These are phyloP conservation scores for Tuctoria greenei DNA, from an alignment of 176 grass and related monocot species.

Conservation along the genomic window DNA sequence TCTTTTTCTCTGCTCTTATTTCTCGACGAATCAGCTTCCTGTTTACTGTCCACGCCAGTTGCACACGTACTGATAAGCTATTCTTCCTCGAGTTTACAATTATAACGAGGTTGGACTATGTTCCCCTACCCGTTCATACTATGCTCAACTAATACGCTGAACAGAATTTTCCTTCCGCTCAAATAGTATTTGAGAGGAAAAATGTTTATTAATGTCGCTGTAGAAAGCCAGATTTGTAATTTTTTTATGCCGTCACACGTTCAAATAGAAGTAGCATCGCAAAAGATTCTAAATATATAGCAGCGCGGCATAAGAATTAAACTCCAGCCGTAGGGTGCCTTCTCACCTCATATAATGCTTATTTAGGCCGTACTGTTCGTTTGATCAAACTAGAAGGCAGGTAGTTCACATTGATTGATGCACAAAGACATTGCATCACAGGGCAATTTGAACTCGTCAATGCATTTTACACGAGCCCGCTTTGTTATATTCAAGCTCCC, in stretches of 20 bases:
- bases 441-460: background rate
- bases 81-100: background rate
- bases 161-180: background rate
- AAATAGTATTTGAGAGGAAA: slow-evolving; percentile 5
- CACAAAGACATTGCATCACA: too few relatives aligned
- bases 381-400: too few relatives aligned
- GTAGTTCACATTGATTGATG: too few relatives aligned
- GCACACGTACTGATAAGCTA: slow-evolving; percentile 3
- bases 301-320: too few relatives aligned
- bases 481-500: background rate
- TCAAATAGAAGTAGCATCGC: too few relatives aligned
- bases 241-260: background rate
- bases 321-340: too few relatives aligned
- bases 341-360: too few relatives aligned
- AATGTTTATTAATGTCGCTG: background rate
- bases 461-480: background rate
- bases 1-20: background rate
- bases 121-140: slow-evolving; percentile 24
- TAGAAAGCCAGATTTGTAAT: background rate
- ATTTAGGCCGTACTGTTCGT: background rate
- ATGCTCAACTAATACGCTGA: background rate
- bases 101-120: slow-evolving; percentile 19
- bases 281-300: too few relatives aligned
- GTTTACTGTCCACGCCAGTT: background rate
- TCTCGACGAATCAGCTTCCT: background rate